These are phyloP conservation scores for Aspergillus sp. DNA, from an alignment of 2,329 filamentous ascomycete genomes.

Conservation along the genomic window DNA sequence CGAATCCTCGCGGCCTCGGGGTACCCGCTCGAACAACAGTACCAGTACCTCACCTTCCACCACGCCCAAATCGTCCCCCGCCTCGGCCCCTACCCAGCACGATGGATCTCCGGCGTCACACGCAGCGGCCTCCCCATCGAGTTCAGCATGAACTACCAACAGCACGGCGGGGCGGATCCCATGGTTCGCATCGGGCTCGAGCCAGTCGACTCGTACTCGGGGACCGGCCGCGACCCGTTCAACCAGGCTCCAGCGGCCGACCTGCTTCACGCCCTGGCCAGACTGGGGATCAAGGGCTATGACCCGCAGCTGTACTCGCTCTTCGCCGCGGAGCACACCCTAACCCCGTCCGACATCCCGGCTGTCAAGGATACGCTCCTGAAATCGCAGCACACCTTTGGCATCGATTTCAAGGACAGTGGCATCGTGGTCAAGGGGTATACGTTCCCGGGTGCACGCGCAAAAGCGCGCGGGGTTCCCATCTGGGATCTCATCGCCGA, in stretches of 20 bases:
- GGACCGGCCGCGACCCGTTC: slow-evolving; percentile 3
- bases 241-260: neutral
- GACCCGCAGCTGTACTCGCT: neutral
- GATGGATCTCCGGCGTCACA: slow-evolving; percentile 21
- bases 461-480: no score
- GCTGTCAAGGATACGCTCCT: neutral
- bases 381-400: slow-evolving; percentile 22
- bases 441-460: slow-evolving; percentile 15
- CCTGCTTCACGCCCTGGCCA: neutral
- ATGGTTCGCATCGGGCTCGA: slow-evolving; percentile 22
- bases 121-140: slow-evolving; percentile 25
- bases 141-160: slow-evolving; percentile 28
- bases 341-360: no score
- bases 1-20: no score
- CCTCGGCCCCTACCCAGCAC: slow-evolving; percentile 23
- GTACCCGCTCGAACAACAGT: no score
- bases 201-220: slow-evolving; percentile 12
- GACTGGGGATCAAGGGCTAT: neutral
- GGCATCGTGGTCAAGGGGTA: slow-evolving; percentile 25
- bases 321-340: neutral
- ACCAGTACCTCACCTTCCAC: no score
- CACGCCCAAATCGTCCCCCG: slow-evolving; percentile 10
- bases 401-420: slow-evolving; percentile 22
- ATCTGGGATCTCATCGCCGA: no score
- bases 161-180: slow-evolving; percentile 9